A percentile compares a stretch with the other conserved stretches of the same genome.
Conservation (phyloP, 2,329 filamentous ascomycete genomes). For the Colletotrichum sp. region DNA sequence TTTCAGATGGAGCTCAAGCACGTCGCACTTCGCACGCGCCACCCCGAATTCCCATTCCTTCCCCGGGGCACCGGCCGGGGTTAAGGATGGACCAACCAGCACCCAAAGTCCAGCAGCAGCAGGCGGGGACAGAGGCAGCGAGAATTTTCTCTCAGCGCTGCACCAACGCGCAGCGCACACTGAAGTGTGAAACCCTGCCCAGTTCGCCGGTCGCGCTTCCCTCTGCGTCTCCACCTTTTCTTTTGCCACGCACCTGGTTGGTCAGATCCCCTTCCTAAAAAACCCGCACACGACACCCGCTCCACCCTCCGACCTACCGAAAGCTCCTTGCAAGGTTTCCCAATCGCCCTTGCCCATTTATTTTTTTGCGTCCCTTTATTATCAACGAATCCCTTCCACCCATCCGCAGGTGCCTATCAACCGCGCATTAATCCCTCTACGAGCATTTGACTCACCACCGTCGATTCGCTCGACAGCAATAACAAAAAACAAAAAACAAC, state of each 20-base stretch:
- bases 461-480: neutral
- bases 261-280: slow-evolving; percentile 21
- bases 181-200: neutral
- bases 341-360: neutral
- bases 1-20: neutral
- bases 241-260: slow-evolving; percentile 10
- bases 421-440: neutral
- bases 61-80: slow-evolving; percentile 6
- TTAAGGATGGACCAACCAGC: neutral
- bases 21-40: slow-evolving; percentile 6
- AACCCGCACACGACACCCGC: slow-evolving; percentile 24
- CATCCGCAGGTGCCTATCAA: neutral
- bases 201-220: neutral
- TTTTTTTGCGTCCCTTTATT: slow-evolving; percentile 14
- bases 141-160: slow-evolving; percentile 12
- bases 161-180: neutral
- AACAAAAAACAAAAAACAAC: neutral
- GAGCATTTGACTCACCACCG: slow-evolving; percentile 2
- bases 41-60: slow-evolving; percentile 17
- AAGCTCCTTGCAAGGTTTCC: slow-evolving; percentile 9
- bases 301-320: slow-evolving; percentile 14
- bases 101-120: neutral
- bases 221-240: neutral
- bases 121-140: neutral
- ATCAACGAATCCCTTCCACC: neutral